Evolutionary conservation across 169 alveolate species (phyloP).

Genomic region (Plasmodium cynomolgi): DNA sequence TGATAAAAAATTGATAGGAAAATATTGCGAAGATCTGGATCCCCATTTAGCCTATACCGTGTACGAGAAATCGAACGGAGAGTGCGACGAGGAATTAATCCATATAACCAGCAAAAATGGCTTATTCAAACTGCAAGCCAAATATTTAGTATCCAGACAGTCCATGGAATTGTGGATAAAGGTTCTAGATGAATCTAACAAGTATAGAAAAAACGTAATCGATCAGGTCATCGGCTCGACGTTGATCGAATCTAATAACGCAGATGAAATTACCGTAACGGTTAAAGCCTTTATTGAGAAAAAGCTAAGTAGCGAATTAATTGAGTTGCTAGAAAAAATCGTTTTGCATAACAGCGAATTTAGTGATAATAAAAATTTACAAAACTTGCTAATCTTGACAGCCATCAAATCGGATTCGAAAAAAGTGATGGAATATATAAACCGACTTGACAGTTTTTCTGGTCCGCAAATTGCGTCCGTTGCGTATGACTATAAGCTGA

Average conservation of each 20-base stretch:
- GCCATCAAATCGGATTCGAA: conserved; percentile 83
- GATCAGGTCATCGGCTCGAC: conserved; percentile 97
- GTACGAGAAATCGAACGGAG: conserved; percentile 98
- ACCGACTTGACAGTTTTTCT: conserved; percentile 97
- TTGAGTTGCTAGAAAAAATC: conserved; percentile 87
- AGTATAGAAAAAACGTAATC: conserved; percentile 94
- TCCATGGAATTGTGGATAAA: conserved; percentile 96
- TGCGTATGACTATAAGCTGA: conserved; percentile 83
- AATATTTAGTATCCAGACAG: conserved; percentile 97
- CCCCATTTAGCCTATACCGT: conserved; percentile 99
- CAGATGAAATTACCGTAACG: conserved; percentile 96
- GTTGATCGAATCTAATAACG: conserved; percentile 96
- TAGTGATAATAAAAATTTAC: conserved; percentile 95
- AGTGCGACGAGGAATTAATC: conserved; percentile 97
- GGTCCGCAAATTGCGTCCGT: conserved; percentile 97
- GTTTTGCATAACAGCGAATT: conserved; percentile 91
- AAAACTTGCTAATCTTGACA: conserved; percentile 83
- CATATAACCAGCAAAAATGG: conserved; percentile 96
- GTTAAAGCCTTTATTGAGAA: conserved; percentile 99
- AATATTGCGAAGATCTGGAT: conserved; percentile 99
- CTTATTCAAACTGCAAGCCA: conserved; percentile 96
- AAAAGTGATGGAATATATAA: conserved; percentile 90
- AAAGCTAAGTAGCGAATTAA: conserved; percentile 97
- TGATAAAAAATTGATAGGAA: conserved; percentile 97
- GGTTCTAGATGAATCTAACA: conserved; percentile 92